phyloP scores from a whole-genome alignment of 495 filamentous ascomycete species.

The Hypomontagnella submonticulosa region DNA sequence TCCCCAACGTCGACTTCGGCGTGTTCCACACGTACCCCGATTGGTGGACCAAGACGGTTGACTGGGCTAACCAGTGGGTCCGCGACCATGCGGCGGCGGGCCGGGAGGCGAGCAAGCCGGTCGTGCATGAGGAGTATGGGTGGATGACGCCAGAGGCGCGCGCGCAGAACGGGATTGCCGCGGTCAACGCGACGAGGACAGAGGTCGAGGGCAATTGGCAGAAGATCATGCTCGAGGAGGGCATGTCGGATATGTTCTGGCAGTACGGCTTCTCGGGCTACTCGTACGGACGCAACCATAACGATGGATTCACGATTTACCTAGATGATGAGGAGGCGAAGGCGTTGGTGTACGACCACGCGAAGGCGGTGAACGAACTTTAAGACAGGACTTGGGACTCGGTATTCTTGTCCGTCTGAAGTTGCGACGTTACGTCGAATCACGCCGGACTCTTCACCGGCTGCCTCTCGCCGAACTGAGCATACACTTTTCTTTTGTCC shows the following conservation, averaged over 20 bases:
- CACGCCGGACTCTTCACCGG: not conserved
- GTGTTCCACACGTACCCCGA: slow-evolving; percentile 72
- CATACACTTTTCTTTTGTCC: not conserved
- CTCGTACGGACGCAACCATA: slow-evolving; percentile 59
- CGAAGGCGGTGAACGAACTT: slow-evolving; percentile 55
- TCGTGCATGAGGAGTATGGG: slow-evolving; percentile 68
- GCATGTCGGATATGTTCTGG: slow-evolving; percentile 71
- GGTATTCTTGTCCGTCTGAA: too few species aligned
- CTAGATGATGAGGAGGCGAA: slow-evolving; percentile 65
- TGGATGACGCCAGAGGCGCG: slow-evolving; percentile 36
- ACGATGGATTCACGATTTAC: slow-evolving; percentile 69
- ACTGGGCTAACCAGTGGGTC: slow-evolving; percentile 67
- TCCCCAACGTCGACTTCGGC: slow-evolving; percentile 68
- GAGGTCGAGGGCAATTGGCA: slow-evolving; percentile 69
- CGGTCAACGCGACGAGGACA: slow-evolving; percentile 13
- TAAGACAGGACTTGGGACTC: not conserved
- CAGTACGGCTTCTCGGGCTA: slow-evolving; percentile 67
- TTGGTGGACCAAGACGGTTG: slow-evolving; percentile 47
- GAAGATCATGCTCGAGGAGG: slow-evolving; percentile 59
- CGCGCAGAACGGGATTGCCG: slow-evolving; percentile 35
- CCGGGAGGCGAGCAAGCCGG: slow-evolving; percentile 67
- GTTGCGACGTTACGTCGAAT: too few species aligned
- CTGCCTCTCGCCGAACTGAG: not conserved
- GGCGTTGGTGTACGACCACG: slow-evolving; percentile 68
- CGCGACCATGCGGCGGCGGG: slow-evolving; percentile 65